Base-by-base conservation (phyloP, 768 basidiomycete genomes). In the Mycena kentingensis region DNA sequence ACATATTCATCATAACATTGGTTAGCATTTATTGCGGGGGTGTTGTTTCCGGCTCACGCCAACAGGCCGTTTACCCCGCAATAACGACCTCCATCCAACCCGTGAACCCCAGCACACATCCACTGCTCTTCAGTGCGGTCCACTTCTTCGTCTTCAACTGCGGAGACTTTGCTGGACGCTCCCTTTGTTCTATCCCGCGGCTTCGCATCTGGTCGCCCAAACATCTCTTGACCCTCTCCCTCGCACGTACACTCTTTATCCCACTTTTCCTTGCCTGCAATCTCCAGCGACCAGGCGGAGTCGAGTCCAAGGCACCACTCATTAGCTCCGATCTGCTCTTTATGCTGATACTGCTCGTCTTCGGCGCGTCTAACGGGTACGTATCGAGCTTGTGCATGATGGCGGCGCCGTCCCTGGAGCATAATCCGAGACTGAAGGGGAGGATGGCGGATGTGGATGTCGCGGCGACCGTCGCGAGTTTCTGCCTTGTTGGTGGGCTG, bases 211-310 rank as follows among this genome's bases (percentile, higher is more conserved):
- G 90, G 83, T 84, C 84, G 3, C 79, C 81, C 5, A 77, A 73
- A 21, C 77, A 78, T 28, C 78, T 95, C 32, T 65, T 92, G 15
- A 63, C 65, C 5, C 69, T 91, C 22, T 86, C 92, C 15, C 65
- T 88, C 35, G 67, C 81, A 3, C 84, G 94, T 49, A 88, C 85
- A 2, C 63, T 93, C 28, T 95, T 96, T 71, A 81, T 97, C 42
- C 92, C 92, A 26, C 62, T 94, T 35, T 87, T 96, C 69, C 77
- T 96, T n/a, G 75, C 87, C 70, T 96, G 93, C 77, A 97, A 97
- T 64, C 70, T 95, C 35, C 82, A 85, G 57, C 80, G 77, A 37
- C 72, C 75, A 26, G 59, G 63, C 34, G 58, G 70, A 2, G 51
- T 63, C 26, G 51, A 66, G 5, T 63, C 66, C 7, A 60, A 71